Evolutionary conservation across 129 eudicot genomes (phyloP).

Genomic region (Lonicera japonica): DNA sequence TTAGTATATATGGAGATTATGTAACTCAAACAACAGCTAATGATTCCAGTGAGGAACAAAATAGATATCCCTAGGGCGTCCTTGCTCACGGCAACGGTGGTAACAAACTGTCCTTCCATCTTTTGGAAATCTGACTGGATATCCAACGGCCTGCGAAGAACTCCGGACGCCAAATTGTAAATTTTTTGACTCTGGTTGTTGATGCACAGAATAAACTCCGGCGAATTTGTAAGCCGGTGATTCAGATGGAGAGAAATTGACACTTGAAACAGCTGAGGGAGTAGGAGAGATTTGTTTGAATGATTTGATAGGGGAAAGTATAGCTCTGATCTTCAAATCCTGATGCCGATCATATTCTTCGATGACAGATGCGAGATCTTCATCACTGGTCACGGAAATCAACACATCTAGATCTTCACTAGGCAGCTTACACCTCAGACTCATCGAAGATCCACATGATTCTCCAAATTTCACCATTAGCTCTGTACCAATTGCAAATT

Average conservation of each 20-base stretch:
- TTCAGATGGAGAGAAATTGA: background rate
- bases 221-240: conserved; percentile 4
- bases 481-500: conserved; percentile 22
- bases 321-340: conserved; percentile 63
- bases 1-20: background rate
- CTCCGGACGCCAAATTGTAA: background rate
- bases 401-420: conserved; percentile 74
- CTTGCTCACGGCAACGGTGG: background rate
- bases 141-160: conserved; percentile 3
- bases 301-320: conserved; percentile 40
- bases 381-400: conserved; percentile 55
- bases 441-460: conserved; percentile 60
- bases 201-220: background rate
- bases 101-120: conserved; percentile 5
- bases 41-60: conserved; percentile 6
- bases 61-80: conserved; percentile 8
- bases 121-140: background rate
- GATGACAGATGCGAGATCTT: conserved; percentile 49
- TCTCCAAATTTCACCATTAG: conserved; percentile 60
- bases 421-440: conserved; percentile 63
- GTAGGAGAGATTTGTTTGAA: conserved; percentile 49
- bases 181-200: background rate
- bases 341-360: conserved; percentile 60
- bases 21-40: background rate
- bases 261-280: conserved; percentile 22